These are phyloP conservation scores for Pseudogymnoascus pannorum DNA, from an alignment of 2,329 filamentous ascomycete species.

Conservation along the genomic window DNA sequence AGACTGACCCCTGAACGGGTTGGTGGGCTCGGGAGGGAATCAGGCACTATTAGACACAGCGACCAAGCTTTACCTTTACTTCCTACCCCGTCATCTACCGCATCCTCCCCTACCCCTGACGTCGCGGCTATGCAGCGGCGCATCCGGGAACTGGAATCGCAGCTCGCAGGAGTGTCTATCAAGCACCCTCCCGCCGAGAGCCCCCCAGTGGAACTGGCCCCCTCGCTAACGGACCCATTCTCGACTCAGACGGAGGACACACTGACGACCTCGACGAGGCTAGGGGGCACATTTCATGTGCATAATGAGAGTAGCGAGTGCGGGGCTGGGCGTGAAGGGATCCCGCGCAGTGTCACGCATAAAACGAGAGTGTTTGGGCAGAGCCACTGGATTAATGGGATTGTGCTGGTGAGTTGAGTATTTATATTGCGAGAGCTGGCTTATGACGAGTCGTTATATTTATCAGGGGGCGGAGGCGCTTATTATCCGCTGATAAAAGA, in stretches of 20 bases:
- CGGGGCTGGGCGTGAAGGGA: constrained; percentile 25
- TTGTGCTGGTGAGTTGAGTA: constrained; percentile 35
- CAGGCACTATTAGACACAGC: constrained; percentile 1
- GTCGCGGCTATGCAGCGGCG: constrained; percentile 33
- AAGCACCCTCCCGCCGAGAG: constrained; percentile 12
- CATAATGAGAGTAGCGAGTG: constrained; percentile 31
- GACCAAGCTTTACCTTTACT: not conserved
- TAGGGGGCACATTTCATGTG: constrained; percentile 39
- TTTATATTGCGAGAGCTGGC: constrained; percentile 14
- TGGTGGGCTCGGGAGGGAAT: not conserved
- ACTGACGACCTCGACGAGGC: constrained; percentile 31
- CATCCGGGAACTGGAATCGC: constrained; percentile 39
- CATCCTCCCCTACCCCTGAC: constrained; percentile 23
- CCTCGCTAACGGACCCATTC: not conserved
- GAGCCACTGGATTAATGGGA: constrained; percentile 49
- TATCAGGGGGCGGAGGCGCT: not conserved
- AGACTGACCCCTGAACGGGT: constrained; percentile 8
- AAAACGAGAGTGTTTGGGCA: constrained; percentile 51
- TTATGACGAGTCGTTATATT: constrained; percentile 16
- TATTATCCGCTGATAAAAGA: not conserved
- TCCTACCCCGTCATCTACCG: not conserved
- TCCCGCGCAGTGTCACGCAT: constrained; percentile 40
- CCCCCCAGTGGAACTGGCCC: not conserved
- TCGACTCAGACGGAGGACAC: constrained; percentile 26
- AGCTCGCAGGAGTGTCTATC: constrained; percentile 28